These are phyloP conservation scores for Diplosphaera chodatii DNA, from an alignment of 139 green algal genomes.

Conservation along the genomic window DNA sequence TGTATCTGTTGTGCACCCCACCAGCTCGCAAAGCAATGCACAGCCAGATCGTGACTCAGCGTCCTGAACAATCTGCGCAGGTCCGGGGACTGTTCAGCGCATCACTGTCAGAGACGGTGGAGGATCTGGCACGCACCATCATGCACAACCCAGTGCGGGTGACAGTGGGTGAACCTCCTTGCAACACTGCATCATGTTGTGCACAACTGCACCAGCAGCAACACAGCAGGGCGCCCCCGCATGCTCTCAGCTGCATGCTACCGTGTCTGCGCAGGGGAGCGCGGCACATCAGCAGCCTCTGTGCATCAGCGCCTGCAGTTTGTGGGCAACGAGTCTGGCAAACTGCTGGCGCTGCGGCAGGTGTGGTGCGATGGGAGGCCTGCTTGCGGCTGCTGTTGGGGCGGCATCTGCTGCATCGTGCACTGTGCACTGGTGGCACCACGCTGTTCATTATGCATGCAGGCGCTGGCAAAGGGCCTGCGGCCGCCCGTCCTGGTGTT, in stretches of 20 bases:
- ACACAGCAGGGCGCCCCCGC: no score
- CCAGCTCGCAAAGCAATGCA: no score
- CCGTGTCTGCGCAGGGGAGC: slow-evolving; percentile 52
- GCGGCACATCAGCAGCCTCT: slow-evolving; percentile 49
- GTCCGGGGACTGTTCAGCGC: slow-evolving; percentile 75
- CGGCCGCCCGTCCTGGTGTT: slow-evolving; percentile 88
- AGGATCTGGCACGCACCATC: slow-evolving; percentile 77
- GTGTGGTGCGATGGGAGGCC: no score
- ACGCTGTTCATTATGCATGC: no score
- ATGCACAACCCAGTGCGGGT: slow-evolving; percentile 82
- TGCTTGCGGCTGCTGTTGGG: slow-evolving; percentile 61
- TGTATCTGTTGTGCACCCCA: no score
- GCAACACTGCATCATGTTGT: no score
- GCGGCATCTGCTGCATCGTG: no score
- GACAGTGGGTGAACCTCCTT: slow-evolving; percentile 35
- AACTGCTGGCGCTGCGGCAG: slow-evolving; percentile 86
- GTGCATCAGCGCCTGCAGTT: slow-evolving; percentile 89
- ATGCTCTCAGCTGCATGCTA: no score
- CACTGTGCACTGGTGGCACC: no score
- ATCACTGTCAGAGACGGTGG: slow-evolving; percentile 84
- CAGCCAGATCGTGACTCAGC: no score
- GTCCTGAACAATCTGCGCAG: slow-evolving; percentile 21
- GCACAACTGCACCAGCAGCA: no score
- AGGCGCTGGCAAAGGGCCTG: slow-evolving; percentile 68
- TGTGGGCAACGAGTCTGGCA: slow-evolving; percentile 85